Percentiles rank a stretch among this genome's conserved stretches.
Conservation (phyloP, 2,329 filamentous ascomycete species). For the Teratosphaeria viscida region DNA sequence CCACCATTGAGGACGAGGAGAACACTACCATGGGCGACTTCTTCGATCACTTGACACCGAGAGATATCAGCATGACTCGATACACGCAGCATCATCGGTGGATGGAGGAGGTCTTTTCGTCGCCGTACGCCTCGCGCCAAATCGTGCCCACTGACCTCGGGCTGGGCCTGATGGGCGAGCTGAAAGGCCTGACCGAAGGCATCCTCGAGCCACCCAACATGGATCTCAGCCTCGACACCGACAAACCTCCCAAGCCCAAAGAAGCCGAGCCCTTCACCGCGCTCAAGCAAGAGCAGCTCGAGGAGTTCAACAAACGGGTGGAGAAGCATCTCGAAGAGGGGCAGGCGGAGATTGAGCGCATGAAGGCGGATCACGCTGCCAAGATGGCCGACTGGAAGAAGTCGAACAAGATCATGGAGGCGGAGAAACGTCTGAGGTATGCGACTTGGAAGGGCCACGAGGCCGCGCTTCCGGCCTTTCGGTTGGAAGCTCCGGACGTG, state of each 20-base stretch:
- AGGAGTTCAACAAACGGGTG: constrained; percentile 74
- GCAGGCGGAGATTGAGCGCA: constrained; percentile 69
- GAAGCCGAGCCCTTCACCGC: constrained; percentile 45
- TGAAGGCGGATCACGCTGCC: constrained; percentile 69
- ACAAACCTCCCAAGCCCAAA: constrained; percentile 3
- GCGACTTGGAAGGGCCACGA: constrained; percentile 43
- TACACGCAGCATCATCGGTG: constrained; percentile 96
- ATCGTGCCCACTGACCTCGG: constrained; percentile 82
- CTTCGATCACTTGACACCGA: constrained; percentile 79
- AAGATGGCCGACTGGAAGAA: constrained; percentile 65
- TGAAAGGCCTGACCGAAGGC: constrained; percentile 70
- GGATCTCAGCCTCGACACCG: constrained; percentile 8
- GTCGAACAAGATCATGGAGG: constrained; percentile 57
- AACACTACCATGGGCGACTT: constrained; percentile 78
- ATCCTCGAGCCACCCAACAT: constrained; percentile 58
- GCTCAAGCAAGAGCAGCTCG: constrained; percentile 64
- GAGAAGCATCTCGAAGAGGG: constrained; percentile 61
- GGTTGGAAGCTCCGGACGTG: constrained; percentile 36
- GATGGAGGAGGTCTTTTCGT: constrained; percentile 96
- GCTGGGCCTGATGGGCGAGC: constrained; percentile 65
- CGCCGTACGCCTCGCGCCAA: constrained; percentile 73
- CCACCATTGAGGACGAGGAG: constrained; percentile 71
- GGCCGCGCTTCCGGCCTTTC: constrained; percentile 28
- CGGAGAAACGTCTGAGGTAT: constrained; percentile 65
- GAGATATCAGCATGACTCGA: constrained; percentile 75